A percentile compares a stretch with the other conserved stretches of the same genome.
Conservation (phyloP, 2,329 filamentous ascomycete species). For the Colletotrichum chrysophilum region DNA sequence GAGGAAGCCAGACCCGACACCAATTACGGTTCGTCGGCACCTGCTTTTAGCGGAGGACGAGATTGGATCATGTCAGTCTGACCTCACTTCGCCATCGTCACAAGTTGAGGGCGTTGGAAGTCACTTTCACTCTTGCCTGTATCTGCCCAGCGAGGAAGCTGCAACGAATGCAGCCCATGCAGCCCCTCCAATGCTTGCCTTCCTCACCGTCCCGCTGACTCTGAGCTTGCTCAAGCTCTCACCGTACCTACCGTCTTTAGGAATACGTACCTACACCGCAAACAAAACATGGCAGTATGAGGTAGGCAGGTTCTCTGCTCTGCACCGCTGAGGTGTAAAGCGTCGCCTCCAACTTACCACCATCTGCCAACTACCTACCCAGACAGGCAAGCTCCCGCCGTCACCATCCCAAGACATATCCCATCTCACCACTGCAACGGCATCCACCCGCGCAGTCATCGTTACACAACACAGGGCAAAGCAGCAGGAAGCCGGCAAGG, state of each 20-base stretch:
- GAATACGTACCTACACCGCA: background rate
- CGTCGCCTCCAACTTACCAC: background rate
- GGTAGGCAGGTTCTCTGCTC: background rate
- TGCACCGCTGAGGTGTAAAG: background rate
- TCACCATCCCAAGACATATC: background rate
- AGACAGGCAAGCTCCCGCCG: background rate
- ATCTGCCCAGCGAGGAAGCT: background rate
- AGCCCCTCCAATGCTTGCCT: background rate
- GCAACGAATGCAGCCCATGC: background rate
- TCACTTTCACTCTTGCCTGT: too few relatives aligned
- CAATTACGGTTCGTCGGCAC: slow-evolving; percentile 15
- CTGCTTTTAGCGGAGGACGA: background rate
- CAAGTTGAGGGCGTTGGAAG: background rate
- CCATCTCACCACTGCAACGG: background rate
- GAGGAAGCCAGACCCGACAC: background rate
- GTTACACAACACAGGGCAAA: background rate
- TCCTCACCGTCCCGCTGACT: background rate
- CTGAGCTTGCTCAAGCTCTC: background rate
- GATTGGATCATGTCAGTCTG: slow-evolving; percentile 19
- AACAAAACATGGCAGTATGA: background rate
- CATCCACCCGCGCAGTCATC: background rate
- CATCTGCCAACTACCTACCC: background rate
- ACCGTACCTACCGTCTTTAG: background rate
- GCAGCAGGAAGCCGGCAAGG: slow-evolving; percentile 2
- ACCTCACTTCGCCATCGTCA: slow-evolving; percentile 10